Evolutionary conservation across 352 stramenopile genomes (phyloP).

Genomic region (Phytopythium cucurbitacearum): DNA sequence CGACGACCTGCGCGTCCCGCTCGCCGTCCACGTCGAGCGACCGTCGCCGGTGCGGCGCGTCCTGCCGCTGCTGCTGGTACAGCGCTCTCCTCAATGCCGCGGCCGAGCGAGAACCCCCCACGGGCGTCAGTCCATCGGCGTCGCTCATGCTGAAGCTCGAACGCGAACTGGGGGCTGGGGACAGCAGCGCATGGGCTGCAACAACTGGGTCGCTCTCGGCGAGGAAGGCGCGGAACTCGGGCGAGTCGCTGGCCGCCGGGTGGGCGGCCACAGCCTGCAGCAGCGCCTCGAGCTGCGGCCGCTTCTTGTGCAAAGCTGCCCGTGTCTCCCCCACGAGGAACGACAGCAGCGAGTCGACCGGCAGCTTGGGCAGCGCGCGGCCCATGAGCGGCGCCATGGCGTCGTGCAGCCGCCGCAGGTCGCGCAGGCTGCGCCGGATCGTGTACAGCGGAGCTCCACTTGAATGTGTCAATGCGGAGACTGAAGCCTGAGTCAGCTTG

Average conservation of each 20-base stretch:
- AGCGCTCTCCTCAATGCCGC: slow-evolving; percentile 28
- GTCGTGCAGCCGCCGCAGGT: slow-evolving; percentile 67
- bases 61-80: slow-evolving; percentile 19
- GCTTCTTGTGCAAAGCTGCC: slow-evolving; percentile 60
- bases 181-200: slow-evolving; percentile 23
- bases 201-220: slow-evolving; percentile 40
- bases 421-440: slow-evolving; percentile 60
- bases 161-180: slow-evolving; percentile 1
- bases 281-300: slow-evolving; percentile 52
- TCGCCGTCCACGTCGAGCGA: slow-evolving; percentile 3
- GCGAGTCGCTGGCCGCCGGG: slow-evolving; percentile 38
- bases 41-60: not conserved
- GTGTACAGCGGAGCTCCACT: slow-evolving; percentile 31
- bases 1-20: slow-evolving; percentile 10
- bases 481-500: not conserved
- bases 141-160: slow-evolving; percentile 5
- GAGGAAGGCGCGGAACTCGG: slow-evolving; percentile 66
- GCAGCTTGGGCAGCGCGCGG: slow-evolving; percentile 39
- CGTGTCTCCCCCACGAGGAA: slow-evolving; percentile 70
- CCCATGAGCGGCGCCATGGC: slow-evolving; percentile 43
- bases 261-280: slow-evolving; percentile 61
- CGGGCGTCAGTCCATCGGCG: slow-evolving; percentile 1
- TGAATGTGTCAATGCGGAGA: not conserved
- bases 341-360: slow-evolving; percentile 51
- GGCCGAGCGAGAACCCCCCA: slow-evolving; percentile 25